Evolutionary conservation across 768 basidiomycete genomes (phyloP).

Genomic region (Austroboletus eburneus): DNA sequence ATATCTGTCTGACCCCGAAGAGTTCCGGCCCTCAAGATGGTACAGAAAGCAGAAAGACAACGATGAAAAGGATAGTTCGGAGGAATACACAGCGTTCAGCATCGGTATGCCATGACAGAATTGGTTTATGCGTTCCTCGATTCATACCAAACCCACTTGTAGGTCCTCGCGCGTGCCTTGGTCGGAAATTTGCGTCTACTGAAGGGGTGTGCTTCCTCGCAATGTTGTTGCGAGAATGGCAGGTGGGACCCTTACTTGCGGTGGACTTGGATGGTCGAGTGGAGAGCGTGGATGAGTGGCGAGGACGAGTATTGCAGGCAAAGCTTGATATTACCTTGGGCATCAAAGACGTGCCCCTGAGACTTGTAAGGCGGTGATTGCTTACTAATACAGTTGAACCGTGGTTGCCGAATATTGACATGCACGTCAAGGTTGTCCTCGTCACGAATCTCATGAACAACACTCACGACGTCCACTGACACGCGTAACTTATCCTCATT

Average conservation of each 20-base stretch:
- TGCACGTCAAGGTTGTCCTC: neutral
- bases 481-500: slow-evolving; percentile 13
- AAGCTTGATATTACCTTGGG: slow-evolving; percentile 13
- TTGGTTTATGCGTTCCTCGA: neutral
- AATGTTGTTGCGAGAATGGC: slow-evolving; percentile 49
- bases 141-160: slow-evolving; percentile 1
- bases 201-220: slow-evolving; percentile 54
- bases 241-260: slow-evolving; percentile 41
- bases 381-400: neutral
- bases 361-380: slow-evolving; percentile 16
- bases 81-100: slow-evolving; percentile 24
- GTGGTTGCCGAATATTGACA: neutral
- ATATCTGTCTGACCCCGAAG: slow-evolving; percentile 35
- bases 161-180: slow-evolving; percentile 52
- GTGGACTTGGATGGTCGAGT: slow-evolving; percentile 5
- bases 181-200: slow-evolving; percentile 50
- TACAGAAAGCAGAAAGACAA: slow-evolving; percentile 16
- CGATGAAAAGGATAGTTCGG: slow-evolving; percentile 9
- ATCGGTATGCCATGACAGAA: slow-evolving; percentile 11
- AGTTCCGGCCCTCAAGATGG: slow-evolving; percentile 38
- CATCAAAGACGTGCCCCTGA: slow-evolving; percentile 21
- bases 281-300: slow-evolving; percentile 23
- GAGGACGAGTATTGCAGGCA: slow-evolving; percentile 18
- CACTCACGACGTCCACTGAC: slow-evolving; percentile 7
- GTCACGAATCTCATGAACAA: slow-evolving; percentile 17